These are phyloP conservation scores for Phytophthora agathidicida DNA, from an alignment of 352 stramenopile genomes.

Conservation along the genomic window DNA sequence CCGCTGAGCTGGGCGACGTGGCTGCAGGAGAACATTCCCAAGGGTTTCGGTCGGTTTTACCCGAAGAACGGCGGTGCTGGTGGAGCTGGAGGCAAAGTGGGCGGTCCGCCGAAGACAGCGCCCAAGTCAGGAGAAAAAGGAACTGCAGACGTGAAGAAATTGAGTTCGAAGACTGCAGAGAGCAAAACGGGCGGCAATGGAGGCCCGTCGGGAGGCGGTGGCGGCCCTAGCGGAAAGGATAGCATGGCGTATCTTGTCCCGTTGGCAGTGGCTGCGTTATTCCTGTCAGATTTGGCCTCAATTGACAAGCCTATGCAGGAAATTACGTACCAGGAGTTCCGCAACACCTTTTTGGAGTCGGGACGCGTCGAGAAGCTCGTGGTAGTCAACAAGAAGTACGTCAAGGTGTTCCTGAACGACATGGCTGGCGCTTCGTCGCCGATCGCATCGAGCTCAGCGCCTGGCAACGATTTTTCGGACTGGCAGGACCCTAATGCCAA, in stretches of 20 bases:
- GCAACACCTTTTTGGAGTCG: conserved; percentile 82
- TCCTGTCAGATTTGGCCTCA: conserved; percentile 75
- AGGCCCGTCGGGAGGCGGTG: conserved; percentile 38
- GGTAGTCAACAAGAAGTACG: conserved; percentile 93
- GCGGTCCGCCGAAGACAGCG: conserved; percentile 53
- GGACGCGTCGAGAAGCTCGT: conserved; percentile 90
- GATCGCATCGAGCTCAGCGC: conserved; percentile 7
- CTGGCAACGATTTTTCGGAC: conserved; percentile 39
- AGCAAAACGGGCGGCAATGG: conserved; percentile 43
- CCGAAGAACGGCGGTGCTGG: conserved; percentile 66
- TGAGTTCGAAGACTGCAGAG: conserved; percentile 67
- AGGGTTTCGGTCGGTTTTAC: conserved; percentile 85
- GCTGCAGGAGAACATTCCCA: conserved; percentile 78
- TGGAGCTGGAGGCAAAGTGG: conserved; percentile 41
- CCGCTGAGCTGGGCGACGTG: conserved; percentile 73
- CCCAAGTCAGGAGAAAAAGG: conserved; percentile 55
- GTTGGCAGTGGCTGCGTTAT: conserved; percentile 69
- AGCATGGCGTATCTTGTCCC: conserved; percentile 79
- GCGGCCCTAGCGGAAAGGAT: conserved; percentile 48
- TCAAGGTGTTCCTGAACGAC: conserved; percentile 86
- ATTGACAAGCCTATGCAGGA: conserved; percentile 89
- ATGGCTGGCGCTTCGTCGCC: conserved; percentile 21
- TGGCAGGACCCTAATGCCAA: conserved; percentile 58
- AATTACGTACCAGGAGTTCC: conserved; percentile 93
- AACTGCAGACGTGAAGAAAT: conserved; percentile 64